Evolutionary conservation across 495 filamentous ascomycete species (phyloP), one percentile per base, ranked within the genome.

Genomic region (Penicillium coprophilum): DNA sequence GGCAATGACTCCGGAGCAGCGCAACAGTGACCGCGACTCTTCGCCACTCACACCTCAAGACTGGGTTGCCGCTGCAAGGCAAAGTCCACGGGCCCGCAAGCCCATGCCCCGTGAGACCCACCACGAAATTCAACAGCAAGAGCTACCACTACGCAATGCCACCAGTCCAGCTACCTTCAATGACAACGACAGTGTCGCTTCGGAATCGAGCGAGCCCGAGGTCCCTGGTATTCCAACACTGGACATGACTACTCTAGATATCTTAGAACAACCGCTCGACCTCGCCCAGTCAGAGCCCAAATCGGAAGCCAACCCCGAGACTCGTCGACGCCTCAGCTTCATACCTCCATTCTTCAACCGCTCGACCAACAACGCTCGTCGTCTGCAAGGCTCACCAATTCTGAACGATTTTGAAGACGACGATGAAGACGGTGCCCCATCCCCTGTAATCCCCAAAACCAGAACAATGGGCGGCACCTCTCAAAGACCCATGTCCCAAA

Each of bases 51-150:
- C 73, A 3, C 69, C 76, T 9, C 71, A 74, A 40, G 76, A 78
- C 30, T 78, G 76, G 76, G 44, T 78, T 47, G 76, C 75, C 28
- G 76, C 76, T 17, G 73, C 73, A 23, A 67, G 65, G 54, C 53
- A 67, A 32, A 58, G 51, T 8, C 62, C 62, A 23, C 64, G 60
- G 13, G 58, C 67, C 32, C 50, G 63, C 7, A 70, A 63, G 40
- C 50, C 60, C 19, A 52, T 21, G 17, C 7, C 60, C 13, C 52
- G 39, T 24, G 48, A 36, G 2, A 28, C 56, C 7, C 60, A 46
- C 1, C 51, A 48, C 7, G 62, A 59, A 6, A 56, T 47, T 21
- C 43, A 56, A 32, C 55, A 54, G 2, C 31, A 46, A 13, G 57
- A 62, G n/a, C 56, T 38, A 2, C 30, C 66, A 32, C 54, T 58